Evolutionary conservation across 129 eudicot species (phyloP), one percentile per base, ranked within the genome.

Genomic region (Sambucus nigra): DNA sequence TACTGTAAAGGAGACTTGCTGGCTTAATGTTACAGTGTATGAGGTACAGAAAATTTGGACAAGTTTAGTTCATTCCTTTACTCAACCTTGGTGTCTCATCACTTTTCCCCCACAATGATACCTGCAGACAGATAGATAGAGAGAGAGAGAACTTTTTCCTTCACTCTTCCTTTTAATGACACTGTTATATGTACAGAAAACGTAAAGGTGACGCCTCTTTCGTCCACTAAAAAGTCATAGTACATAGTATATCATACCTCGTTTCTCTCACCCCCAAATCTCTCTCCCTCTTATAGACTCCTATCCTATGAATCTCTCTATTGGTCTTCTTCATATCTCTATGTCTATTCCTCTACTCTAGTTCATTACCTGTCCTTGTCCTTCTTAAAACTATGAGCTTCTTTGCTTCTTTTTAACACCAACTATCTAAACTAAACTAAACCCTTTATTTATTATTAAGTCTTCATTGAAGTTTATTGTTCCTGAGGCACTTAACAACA

Each of bases 201-300:
- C 81, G 81, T 75, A 69, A 59, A 75, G 65, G 31, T 61, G 41
- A 73, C 65, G 48, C 62, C 55, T 67, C 57, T 51, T 61, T 57
- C 60, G 29, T 18, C 28, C 61, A 51, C 62, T 40, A n/a, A 18
- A 23, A 18, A 25, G 32, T 25, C 25, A 18, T 23, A 48, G n/a
- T n/a, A n/a, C 9, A 1, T 31, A 31, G 38, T 31, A 31, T 31
- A 1, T 6, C 38, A 31, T n/a, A n/a, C 38, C 38, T 31, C 38
- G 38, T 3, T 42, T n/a, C 48, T 9, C 20, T 7, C 15, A 8
- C 31, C n/a, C 38, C 35, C 13, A 17, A 23, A 40, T 26, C 21
- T 25, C 38, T 51, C 29, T 51, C 23, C 18, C 56, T 24, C 32
- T 25, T 32, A 17, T 27, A 24, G 5, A 0, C 47, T 7, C 23